Evolutionary conservation across 2,329 filamentous ascomycete species (phyloP).

Genomic region (Nigrospora sphaerica): DNA sequence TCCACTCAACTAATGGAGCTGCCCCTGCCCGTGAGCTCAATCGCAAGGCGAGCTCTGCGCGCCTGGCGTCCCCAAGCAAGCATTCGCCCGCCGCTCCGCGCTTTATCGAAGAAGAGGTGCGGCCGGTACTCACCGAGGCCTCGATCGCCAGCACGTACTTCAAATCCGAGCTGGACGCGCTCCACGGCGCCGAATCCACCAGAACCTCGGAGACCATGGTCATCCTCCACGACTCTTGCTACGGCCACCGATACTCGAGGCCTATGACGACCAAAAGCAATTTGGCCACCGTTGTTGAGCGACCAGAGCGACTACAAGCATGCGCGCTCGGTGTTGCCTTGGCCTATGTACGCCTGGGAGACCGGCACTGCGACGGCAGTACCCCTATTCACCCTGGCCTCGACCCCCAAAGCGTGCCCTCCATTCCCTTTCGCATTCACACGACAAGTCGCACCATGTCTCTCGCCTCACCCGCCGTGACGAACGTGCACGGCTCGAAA

Average conservation of each 20-base stretch:
- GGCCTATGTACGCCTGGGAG: slow-evolving; percentile 87
- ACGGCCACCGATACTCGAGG: slow-evolving; percentile 85
- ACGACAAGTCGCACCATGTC: slow-evolving; percentile 69
- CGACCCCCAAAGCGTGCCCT: slow-evolving; percentile 45
- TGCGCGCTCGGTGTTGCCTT: slow-evolving; percentile 73
- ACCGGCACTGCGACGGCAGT: slow-evolving; percentile 64
- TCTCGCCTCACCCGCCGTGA: slow-evolving; percentile 70
- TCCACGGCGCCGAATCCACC: slow-evolving; percentile 40
- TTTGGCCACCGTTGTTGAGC: slow-evolving; percentile 80
- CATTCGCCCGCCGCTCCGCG: slow-evolving; percentile 2
- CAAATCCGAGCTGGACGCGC: slow-evolving; percentile 57
- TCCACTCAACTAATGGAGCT: slow-evolving; percentile 40
- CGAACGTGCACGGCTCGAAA: slow-evolving; percentile 80
- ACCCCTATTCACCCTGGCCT: slow-evolving; percentile 60
- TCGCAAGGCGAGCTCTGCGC: slow-evolving; percentile 38
- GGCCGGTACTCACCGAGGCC: slow-evolving; percentile 36
- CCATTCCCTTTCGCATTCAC: slow-evolving; percentile 74
- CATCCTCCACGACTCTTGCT: slow-evolving; percentile 87
- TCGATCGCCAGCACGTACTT: slow-evolving; percentile 64
- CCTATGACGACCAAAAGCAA: slow-evolving; percentile 67
- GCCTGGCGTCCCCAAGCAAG: slow-evolving; percentile 31
- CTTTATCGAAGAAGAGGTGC: slow-evolving; percentile 27
- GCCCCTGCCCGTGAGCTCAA: slow-evolving; percentile 26
- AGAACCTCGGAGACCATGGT: slow-evolving; percentile 61
- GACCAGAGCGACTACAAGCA: slow-evolving; percentile 85